Percentiles rank a stretch among this genome's conserved stretches.
Evolutionary conservation across 352 stramenopile species (phyloP).

Genomic region (Pythium vanterpoolii): DNA sequence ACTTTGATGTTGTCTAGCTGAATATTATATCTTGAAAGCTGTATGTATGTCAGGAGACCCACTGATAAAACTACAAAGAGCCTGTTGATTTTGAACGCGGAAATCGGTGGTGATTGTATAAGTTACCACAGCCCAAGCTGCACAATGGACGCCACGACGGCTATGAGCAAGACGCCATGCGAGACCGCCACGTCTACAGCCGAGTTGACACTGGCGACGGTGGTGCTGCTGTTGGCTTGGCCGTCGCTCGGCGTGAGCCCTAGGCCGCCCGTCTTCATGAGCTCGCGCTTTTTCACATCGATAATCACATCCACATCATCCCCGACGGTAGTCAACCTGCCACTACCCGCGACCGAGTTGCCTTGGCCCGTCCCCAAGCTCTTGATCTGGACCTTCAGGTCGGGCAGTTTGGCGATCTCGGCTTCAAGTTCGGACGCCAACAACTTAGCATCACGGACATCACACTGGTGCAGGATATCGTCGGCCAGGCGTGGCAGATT

Average conservation of each 20-base stretch:
- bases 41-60: background rate
- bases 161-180: constrained; percentile 1
- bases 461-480: constrained; percentile 29
- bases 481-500: constrained; percentile 27
- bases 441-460: constrained; percentile 21
- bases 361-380: constrained; percentile 1
- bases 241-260: constrained; percentile 6
- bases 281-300: constrained; percentile 42
- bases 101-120: no score
- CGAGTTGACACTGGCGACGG: constrained; percentile 3
- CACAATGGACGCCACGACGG: background rate
- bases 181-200: background rate
- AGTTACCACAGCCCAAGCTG: constrained; percentile 16
- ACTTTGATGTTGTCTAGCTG: constrained; percentile 23
- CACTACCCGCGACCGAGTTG: background rate
- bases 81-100: no score
- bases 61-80: constrained; percentile 3
- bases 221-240: background rate
- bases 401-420: constrained; percentile 27
- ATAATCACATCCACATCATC: constrained; percentile 36
- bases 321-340: background rate
- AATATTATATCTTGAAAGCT: background rate
- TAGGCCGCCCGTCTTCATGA: constrained; percentile 27
- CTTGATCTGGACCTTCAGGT: constrained; percentile 32
- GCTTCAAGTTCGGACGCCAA: constrained; percentile 22